phyloP scores from a whole-genome alignment of 306 rosid species.

The Trifolium subterraneum region DNA sequence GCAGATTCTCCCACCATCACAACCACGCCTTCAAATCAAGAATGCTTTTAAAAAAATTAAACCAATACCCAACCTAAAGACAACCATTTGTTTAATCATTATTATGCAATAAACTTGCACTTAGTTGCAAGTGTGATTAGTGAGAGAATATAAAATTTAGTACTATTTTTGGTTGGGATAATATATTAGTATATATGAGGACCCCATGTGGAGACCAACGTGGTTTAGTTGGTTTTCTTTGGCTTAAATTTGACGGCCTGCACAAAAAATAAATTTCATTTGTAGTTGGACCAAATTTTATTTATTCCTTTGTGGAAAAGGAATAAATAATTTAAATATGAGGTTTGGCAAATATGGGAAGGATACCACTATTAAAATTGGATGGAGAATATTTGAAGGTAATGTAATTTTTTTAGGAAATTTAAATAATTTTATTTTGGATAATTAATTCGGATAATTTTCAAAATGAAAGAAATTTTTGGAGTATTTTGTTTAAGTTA shows the following conservation, averaged over 20 bases:
- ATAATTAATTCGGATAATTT: too few species aligned
- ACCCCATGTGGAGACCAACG: conserved; percentile 62
- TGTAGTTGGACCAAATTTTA: conserved; percentile 16
- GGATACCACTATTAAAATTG: too few species aligned
- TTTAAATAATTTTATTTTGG: too few species aligned
- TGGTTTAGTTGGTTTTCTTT: conserved; percentile 49
- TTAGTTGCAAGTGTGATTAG: conserved; percentile 40
- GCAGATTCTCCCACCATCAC: conserved; percentile 50
- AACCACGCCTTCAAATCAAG: conserved; percentile 59
- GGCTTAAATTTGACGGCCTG: conserved; percentile 37
- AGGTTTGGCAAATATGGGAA: conserved; percentile 24
- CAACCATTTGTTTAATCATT: conserved; percentile 38
- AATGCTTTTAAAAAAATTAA: conserved; percentile 37
- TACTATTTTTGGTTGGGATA: conserved; percentile 25
- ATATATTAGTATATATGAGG: conserved; percentile 34
- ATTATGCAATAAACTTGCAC: conserved; percentile 32
- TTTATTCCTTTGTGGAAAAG: not conserved
- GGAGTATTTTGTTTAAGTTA: too few species aligned
- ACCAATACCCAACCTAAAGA: conserved; percentile 35
- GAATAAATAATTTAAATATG: conserved; percentile 23
- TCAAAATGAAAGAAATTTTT: too few species aligned
- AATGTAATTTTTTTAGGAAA: too few species aligned
- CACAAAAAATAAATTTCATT: conserved; percentile 43
- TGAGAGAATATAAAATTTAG: conserved; percentile 13
- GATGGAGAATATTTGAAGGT: too few species aligned